A percentile compares a stretch with the other conserved stretches of the same genome.
Conservation (phyloP, 768 basidiomycete genomes). For the Daedaleopsis sinensis region DNA sequence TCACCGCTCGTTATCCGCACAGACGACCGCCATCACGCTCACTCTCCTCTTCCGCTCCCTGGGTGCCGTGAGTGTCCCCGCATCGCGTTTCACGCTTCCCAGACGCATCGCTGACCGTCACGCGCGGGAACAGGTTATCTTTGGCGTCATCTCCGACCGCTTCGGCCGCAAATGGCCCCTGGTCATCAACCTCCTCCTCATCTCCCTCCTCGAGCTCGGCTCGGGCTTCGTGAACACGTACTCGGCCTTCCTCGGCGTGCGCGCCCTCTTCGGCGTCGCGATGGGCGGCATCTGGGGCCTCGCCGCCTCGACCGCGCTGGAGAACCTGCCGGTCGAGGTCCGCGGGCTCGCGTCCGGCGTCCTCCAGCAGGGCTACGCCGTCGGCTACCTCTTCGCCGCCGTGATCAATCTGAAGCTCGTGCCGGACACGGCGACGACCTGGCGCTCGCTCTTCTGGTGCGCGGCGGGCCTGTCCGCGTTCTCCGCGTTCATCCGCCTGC, state of each 20-base stretch:
- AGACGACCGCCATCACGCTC: conserved; percentile 85
- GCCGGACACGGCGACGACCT: conserved; percentile 37
- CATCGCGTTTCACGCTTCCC: neutral
- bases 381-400: conserved; percentile 84
- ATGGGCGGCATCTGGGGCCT: conserved; percentile 94
- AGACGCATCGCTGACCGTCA: neutral
- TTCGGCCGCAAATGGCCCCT: conserved; percentile 95
- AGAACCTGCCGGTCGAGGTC: conserved; percentile 84
- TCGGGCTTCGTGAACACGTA: conserved; percentile 82
- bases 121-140: conserved; percentile 49
- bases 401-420: conserved; percentile 77
- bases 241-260: conserved; percentile 75
- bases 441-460: conserved; percentile 86
- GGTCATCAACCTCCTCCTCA: conserved; percentile 71
- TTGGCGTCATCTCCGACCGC: conserved; percentile 85
- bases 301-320: conserved; percentile 79
- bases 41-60: conserved; percentile 89
- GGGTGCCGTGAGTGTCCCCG: conserved; percentile 54
- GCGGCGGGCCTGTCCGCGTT: conserved; percentile 70
- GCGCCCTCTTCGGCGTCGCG: conserved; percentile 82
- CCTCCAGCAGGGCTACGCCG: conserved; percentile 87
- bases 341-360: conserved; percentile 87
- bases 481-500: conserved; percentile 64
- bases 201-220: conserved; percentile 74
- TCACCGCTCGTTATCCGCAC: conserved; percentile 1